These are phyloP conservation scores for Fusarium anguioides DNA, from an alignment of 2,329 filamentous ascomycete species.

Conservation along the genomic window DNA sequence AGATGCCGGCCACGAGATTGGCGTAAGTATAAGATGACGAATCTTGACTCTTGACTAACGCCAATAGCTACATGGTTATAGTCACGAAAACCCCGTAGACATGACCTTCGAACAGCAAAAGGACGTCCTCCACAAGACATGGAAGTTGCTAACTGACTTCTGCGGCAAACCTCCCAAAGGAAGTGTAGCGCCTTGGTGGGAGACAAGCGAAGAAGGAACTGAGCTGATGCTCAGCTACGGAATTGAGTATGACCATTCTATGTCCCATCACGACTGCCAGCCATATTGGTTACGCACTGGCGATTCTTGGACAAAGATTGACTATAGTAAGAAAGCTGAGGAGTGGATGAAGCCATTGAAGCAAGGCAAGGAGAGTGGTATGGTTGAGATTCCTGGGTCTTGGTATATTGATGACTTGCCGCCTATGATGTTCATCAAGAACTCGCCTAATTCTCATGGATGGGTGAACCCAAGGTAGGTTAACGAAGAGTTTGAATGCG, in stretches of 20 bases:
- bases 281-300: conserved; percentile 73
- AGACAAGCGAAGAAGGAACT: conserved; percentile 74
- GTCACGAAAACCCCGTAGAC: conserved; percentile 77
- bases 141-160: conserved; percentile 75
- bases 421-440: conserved; percentile 72
- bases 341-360: conserved; percentile 63
- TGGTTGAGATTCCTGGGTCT: conserved; percentile 70
- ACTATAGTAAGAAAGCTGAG: conserved; percentile 59
- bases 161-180: conserved; percentile 74
- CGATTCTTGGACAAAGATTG: conserved; percentile 76
- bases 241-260: conserved; percentile 76
- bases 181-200: conserved; percentile 80
- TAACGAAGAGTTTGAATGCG: fast-evolving
- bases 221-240: conserved; percentile 74
- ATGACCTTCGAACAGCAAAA: conserved; percentile 81
- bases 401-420: conserved; percentile 76
- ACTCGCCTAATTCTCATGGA: conserved; percentile 5
- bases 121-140: conserved; percentile 81
- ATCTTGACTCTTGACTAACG: not conserved
- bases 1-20: conserved; percentile 61
- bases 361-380: conserved; percentile 67
- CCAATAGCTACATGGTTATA: conserved; percentile 71
- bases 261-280: conserved; percentile 72
- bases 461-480: conserved; percentile 1
- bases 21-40: conserved; percentile 59